These are phyloP conservation scores for Arxiozyma telluris DNA, from an alignment of 1,139 yeast species.

Conservation along the genomic window DNA sequence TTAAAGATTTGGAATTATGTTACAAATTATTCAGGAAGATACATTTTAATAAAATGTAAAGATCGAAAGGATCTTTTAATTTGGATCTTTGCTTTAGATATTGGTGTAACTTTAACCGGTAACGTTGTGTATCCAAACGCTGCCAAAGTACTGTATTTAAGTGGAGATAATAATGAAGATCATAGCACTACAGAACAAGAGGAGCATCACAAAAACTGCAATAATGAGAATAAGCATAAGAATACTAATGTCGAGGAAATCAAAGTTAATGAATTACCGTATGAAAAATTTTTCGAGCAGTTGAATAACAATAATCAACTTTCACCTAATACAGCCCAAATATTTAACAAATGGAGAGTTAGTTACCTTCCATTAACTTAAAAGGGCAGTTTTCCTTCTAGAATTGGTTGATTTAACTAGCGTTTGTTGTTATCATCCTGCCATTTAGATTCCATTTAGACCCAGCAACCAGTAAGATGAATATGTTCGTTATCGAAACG, in stretches of 20 bases:
- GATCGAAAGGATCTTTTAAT: constrained; percentile 8
- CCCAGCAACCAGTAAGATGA: background rate
- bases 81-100: constrained; percentile 26
- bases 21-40: constrained; percentile 20
- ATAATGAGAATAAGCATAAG: constrained; percentile 1
- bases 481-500: too few relatives aligned
- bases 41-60: constrained; percentile 13
- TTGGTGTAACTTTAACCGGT: constrained; percentile 12
- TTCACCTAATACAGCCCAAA: constrained; percentile 1
- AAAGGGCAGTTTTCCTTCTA: background rate
- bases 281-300: background rate
- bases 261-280: constrained; percentile 6
- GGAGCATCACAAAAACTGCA: too few relatives aligned
- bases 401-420: background rate
- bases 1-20: constrained; percentile 15
- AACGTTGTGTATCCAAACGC: constrained; percentile 9
- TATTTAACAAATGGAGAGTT: constrained; percentile 1
- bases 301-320: background rate
- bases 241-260: constrained; percentile 16
- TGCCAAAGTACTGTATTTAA: constrained; percentile 21
- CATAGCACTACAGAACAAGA: too few relatives aligned
- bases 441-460: background rate
- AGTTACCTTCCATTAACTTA: constrained; percentile 3
- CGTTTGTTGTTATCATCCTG: too few relatives aligned
- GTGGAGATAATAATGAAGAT: background rate